Evolutionary conservation across 2,329 filamentous ascomycete genomes (phyloP).

Genomic region (Didymella arachidicola): DNA sequence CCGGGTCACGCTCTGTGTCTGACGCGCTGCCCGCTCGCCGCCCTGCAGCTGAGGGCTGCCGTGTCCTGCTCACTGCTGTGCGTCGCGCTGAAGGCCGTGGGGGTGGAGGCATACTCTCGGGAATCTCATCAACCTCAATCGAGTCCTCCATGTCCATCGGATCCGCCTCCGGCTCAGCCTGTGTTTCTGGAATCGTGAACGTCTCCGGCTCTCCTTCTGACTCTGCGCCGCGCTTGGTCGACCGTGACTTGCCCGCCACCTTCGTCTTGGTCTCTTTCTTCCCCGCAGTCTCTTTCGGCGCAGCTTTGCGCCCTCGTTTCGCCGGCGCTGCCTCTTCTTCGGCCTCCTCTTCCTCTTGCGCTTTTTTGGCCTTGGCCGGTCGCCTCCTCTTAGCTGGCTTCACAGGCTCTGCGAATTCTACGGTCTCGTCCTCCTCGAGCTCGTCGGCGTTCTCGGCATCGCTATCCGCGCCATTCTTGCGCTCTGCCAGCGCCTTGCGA

Average conservation of each 20-base stretch:
- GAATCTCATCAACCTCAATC: slow-evolving; percentile 50
- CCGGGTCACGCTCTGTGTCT: slow-evolving; percentile 68
- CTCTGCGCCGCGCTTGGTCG: slow-evolving; percentile 46
- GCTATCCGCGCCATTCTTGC: slow-evolving; percentile 50
- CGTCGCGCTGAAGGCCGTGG: slow-evolving; percentile 32
- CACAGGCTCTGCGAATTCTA: slow-evolving; percentile 27
- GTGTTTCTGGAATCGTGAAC: slow-evolving; percentile 56
- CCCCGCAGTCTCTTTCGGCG: slow-evolving; percentile 30
- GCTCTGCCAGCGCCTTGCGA: slow-evolving; percentile 54
- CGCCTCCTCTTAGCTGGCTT: slow-evolving; percentile 42
- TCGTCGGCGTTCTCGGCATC: slow-evolving; percentile 57
- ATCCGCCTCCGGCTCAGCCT: slow-evolving; percentile 49
- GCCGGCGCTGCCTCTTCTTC: slow-evolving; percentile 30
- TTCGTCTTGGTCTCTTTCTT: slow-evolving; percentile 37
- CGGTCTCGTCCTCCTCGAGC: slow-evolving; percentile 41
- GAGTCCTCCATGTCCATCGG: slow-evolving; percentile 51
- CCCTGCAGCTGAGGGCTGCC: slow-evolving; percentile 53
- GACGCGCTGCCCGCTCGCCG: slow-evolving; percentile 59
- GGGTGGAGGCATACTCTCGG: slow-evolving; percentile 43
- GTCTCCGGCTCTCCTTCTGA: slow-evolving; percentile 43
- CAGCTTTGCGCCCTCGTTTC: slow-evolving; percentile 44
- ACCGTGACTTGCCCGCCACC: slow-evolving; percentile 34
- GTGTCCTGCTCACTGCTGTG: slow-evolving; percentile 31
- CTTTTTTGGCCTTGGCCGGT: slow-evolving; percentile 65
- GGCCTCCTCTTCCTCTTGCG: slow-evolving; percentile 27